Conservation (phyloP, 805 yeast genomes). For the Wickerhamiella cacticola region DNA sequence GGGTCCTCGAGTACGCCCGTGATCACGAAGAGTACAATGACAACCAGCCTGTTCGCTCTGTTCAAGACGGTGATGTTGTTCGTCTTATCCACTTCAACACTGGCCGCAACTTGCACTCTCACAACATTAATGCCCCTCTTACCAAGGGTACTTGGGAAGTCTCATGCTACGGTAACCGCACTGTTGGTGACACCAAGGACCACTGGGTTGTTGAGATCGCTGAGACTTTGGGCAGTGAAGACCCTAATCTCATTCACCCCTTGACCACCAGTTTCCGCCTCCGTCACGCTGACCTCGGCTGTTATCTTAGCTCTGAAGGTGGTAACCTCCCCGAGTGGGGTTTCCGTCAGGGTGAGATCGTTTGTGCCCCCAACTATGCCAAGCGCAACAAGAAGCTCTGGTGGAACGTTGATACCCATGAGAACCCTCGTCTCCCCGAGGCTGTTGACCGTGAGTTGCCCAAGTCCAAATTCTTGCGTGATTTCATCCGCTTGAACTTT, state of each 20-base stretch:
- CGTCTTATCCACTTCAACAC: conserved; percentile 76
- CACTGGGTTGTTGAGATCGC: conserved; percentile 87
- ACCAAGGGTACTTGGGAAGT: conserved; percentile 91
- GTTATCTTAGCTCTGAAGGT: conserved; percentile 88
- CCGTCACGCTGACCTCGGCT: conserved; percentile 74
- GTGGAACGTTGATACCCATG: conserved; percentile 73
- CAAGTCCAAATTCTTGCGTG: conserved; percentile 46
- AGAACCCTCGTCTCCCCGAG: conserved; percentile 38
- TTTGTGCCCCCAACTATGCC: conserved; percentile 44
- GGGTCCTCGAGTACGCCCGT: conserved; percentile 51
- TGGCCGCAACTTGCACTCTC: conserved; percentile 68
- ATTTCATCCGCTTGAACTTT: conserved; percentile 57
- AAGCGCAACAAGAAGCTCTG: conserved; percentile 50
- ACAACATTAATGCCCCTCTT: conserved; percentile 92
- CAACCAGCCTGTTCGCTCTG: conserved; percentile 32
- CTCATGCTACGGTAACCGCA: conserved; percentile 72
- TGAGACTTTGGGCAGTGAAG: conserved; percentile 37
- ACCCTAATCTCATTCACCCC: conserved; percentile 47
- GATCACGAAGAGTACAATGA: conserved; percentile 28
- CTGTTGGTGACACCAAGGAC: conserved; percentile 71
- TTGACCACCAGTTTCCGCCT: conserved; percentile 57
- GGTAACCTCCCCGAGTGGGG: conserved; percentile 91
- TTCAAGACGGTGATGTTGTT: conserved; percentile 58
- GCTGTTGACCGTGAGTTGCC: conserved; percentile 34
- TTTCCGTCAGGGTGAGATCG: conserved; percentile 91